Evolutionary conservation across 768 basidiomycete genomes (phyloP), one percentile per base, ranked within the genome.

Genomic region (Dacryopinax spathularia): DNA sequence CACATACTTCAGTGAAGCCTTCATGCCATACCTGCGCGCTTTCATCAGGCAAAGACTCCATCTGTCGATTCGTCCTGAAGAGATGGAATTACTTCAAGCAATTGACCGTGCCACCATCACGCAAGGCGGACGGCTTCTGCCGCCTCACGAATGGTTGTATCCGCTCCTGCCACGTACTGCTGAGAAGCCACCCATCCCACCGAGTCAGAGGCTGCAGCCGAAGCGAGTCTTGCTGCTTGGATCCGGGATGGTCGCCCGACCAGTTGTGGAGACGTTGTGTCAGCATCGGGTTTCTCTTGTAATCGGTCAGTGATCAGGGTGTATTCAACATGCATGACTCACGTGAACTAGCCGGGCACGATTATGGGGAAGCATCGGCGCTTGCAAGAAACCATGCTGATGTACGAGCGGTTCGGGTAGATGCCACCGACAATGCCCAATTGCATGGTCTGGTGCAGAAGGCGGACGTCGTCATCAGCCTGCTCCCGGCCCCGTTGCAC

Each of bases 191-290:
- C 34, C 64, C 18, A 35, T 18, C 10, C 10, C n/a, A 9, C 15
- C 41, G 2, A 20, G 35, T 16, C 29, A 25, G 37, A 20, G 13
- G 20, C 60, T 29, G 12, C 62, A 64, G 60, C 86, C 86, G 76
- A 82, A 79, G 68, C 73, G 69, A 65, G 80, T 93, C 0, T 73
- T 97, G 34, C 77, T 96, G 69, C 79, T 97, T 1, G 94, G 94
- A 7, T 91, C 89, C 62, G 94, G 94, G n/a, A 91, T 96, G 85
- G 94, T 97, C 20, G 91, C 92, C 3, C 87, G 86, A 1, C 94
- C 94, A 16, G 89, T 89, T 0, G 85, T 91, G 2, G 82, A 88
- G 61, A 81, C 87, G 69, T 79, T 96, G 60, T 81, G 82, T 41
- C 77, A 78, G 66, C 76, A 84, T 67, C 70, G 0, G 87, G 90